A percentile compares a stretch with the other conserved stretches of the same genome.
Conservation (phyloP, 345 rosid species). For the Citrus hindsii region DNA sequence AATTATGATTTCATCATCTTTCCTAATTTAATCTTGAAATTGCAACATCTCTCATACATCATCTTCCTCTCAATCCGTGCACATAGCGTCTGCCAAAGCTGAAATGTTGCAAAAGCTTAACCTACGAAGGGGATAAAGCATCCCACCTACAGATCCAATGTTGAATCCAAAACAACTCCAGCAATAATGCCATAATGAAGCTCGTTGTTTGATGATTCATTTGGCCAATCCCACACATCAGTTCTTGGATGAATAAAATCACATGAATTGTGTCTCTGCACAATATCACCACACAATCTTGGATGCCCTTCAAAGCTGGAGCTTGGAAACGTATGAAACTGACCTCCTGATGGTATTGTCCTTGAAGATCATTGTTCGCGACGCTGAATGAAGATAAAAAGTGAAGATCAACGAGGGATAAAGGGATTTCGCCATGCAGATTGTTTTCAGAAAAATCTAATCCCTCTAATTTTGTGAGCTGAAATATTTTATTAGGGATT, state of each 20-base stretch:
- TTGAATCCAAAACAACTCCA: constrained; percentile 2
- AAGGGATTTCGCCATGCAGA: neutral
- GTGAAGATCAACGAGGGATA: neutral
- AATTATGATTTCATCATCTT: too few relatives aligned
- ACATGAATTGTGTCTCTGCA: neutral
- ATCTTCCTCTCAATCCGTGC: too few relatives aligned
- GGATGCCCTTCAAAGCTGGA: neutral
- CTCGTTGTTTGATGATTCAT: neutral
- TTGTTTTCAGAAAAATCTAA: constrained; percentile 11
- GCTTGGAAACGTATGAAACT: constrained; percentile 2
- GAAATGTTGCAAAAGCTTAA: neutral
- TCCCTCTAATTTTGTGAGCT: constrained; percentile 7
- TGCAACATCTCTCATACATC: too few relatives aligned
- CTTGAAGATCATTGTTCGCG: constrained; percentile 5
- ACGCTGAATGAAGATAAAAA: constrained; percentile 5
- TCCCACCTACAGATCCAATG: neutral
- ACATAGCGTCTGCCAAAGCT: neutral
- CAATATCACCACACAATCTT: neutral
- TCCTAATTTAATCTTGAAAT: too few relatives aligned
- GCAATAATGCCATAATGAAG: neutral
- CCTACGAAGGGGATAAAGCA: neutral
- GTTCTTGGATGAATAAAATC: neutral
- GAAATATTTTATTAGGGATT: constrained; percentile 26
- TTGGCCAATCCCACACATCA: neutral
- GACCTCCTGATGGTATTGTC: constrained; percentile 7